Evolutionary conservation across 1,284 basidiomycete genomes (phyloP).

Genomic region (Cutaneotrichosporon sp.): DNA sequence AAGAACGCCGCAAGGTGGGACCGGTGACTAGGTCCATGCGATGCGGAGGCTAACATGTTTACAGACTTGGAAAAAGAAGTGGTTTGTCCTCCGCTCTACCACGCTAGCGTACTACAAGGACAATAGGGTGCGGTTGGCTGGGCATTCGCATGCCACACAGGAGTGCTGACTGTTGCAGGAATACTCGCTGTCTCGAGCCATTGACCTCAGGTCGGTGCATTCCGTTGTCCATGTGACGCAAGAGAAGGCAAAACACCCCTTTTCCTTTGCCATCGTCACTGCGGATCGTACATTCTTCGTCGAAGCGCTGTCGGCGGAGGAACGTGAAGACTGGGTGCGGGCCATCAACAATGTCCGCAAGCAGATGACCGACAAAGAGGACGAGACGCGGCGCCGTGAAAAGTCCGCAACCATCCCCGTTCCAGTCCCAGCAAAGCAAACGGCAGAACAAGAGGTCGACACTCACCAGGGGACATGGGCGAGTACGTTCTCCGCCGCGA

Average conservation of each 20-base stretch:
- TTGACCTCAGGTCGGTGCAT: slow-evolving; percentile 85
- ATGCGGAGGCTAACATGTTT: not conserved
- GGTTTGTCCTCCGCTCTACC: slow-evolving; percentile 90
- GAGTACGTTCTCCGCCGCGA: slow-evolving; percentile 13
- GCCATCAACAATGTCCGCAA: slow-evolving; percentile 74
- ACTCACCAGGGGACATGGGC: slow-evolving; percentile 29
- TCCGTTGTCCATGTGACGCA: slow-evolving; percentile 73
- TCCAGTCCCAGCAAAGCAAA: not conserved
- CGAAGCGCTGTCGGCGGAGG: slow-evolving; percentile 65
- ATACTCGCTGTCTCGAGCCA: slow-evolving; percentile 83
- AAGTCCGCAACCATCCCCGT: not conserved
- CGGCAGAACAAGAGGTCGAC: slow-evolving; percentile 12
- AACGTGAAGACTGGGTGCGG: slow-evolving; percentile 78
- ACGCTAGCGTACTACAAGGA: slow-evolving; percentile 97
- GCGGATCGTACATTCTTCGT: slow-evolving; percentile 89
- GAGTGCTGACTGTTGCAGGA: slow-evolving; percentile 51
- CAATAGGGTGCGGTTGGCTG: slow-evolving; percentile 52
- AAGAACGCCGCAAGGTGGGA: slow-evolving; percentile 87
- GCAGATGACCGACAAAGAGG: slow-evolving; percentile 53
- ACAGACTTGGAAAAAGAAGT: slow-evolving; percentile 83
- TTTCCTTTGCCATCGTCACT: slow-evolving; percentile 90
- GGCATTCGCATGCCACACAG: too few species aligned
- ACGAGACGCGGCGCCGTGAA: slow-evolving; percentile 19
- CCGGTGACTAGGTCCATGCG: not conserved
- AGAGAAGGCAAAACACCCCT: slow-evolving; percentile 75